Evolutionary conservation across 129 eudicot genomes (phyloP).

Genomic region (Kitagawia praeruptora): DNA sequence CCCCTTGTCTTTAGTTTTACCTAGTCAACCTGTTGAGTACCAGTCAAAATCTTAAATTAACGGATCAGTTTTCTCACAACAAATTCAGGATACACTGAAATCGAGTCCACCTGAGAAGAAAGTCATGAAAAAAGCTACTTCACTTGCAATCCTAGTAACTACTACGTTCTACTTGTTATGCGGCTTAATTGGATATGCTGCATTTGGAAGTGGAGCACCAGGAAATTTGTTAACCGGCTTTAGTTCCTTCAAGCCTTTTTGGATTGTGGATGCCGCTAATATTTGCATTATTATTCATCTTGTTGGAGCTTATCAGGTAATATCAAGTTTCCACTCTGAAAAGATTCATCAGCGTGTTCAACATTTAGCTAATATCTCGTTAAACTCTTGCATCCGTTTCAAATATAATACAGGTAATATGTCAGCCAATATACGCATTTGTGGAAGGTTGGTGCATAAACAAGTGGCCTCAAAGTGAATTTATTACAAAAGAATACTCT

Average conservation of each 20-base stretch:
- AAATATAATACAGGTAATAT: neutral
- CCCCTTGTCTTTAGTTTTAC: neutral
- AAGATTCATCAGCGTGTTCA: neutral
- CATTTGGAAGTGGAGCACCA: conserved; percentile 6
- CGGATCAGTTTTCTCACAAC: neutral
- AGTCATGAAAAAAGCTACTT: conserved; percentile 2
- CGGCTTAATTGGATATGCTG: conserved; percentile 4
- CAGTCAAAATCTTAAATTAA: neutral
- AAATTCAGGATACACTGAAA: neutral
- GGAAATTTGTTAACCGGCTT: conserved; percentile 6
- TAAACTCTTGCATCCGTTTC: neutral
- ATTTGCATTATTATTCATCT: conserved; percentile 1
- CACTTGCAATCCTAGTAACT: neutral
- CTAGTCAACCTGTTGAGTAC: neutral
- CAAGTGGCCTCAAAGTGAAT: neutral
- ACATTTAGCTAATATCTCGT: neutral
- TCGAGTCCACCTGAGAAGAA: neutral
- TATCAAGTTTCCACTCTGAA: neutral
- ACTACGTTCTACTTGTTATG: neutral
- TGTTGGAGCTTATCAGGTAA: conserved; percentile 6
- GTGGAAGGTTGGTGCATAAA: neutral
- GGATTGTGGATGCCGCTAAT: conserved; percentile 1
- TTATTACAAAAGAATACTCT: neutral
- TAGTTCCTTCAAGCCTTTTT: conserved; percentile 4
- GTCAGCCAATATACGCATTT: neutral